Evolutionary conservation across 371 early-diverging fungal species (phyloP).

Genomic region (Mortierella sp.): DNA sequence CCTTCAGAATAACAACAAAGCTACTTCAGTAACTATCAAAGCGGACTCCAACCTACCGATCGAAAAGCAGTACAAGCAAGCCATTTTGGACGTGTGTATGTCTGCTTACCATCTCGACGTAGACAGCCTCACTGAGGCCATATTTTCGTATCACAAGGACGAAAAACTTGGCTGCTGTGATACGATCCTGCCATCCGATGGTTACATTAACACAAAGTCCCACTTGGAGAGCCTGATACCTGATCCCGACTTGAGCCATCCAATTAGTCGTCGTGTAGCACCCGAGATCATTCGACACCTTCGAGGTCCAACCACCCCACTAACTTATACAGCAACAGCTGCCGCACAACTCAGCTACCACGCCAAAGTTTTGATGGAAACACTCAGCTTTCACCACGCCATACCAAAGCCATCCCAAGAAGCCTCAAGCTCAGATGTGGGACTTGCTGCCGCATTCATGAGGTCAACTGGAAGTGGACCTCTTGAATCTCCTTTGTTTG

Average conservation of each 20-base stretch:
- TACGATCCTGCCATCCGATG: too few species aligned
- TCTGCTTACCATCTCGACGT: background rate
- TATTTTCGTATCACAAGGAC: constrained; percentile 5
- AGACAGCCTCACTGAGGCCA: background rate
- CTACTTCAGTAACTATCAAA: too few species aligned
- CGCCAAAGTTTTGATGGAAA: constrained; percentile 9
- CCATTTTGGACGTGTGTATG: constrained; percentile 5
- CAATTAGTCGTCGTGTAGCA: constrained; percentile 8
- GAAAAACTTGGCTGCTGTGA: background rate
- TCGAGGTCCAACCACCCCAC: background rate
- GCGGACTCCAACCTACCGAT: background rate
- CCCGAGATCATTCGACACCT: background rate
- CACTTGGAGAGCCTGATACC: background rate
- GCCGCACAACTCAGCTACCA: background rate
- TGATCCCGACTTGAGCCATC: constrained; percentile 6
- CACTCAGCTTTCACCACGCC: background rate
- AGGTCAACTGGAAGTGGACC: constrained; percentile 5
- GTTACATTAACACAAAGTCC: background rate
- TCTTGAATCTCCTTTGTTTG: background rate
- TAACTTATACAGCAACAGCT: constrained; percentile 5
- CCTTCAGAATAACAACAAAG: too few species aligned
- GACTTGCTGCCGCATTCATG: constrained; percentile 7
- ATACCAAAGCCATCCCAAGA: background rate
- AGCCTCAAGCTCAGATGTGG: background rate
- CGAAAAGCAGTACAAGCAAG: constrained; percentile 1